Percentiles rank a stretch among this genome's conserved stretches.
phyloP scores from a whole-genome alignment of 1,284 basidiomycete genomes.

The Inonotus obliquus region DNA sequence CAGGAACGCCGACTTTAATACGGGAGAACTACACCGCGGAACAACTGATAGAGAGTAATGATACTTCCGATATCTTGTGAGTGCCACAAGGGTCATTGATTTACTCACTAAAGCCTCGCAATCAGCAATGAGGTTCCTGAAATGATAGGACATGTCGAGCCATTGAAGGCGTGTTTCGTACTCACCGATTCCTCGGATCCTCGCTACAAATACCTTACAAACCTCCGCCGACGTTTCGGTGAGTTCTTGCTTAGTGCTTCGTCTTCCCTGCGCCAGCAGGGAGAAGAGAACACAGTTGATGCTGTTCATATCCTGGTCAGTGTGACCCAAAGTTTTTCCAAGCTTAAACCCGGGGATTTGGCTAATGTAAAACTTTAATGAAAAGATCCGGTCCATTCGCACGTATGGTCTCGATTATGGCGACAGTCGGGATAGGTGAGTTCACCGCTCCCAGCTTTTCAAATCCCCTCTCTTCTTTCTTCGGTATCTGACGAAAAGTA shows the following conservation, averaged over 20 bases:
- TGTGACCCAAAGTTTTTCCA: constrained; percentile 15
- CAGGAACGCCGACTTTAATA: constrained; percentile 60
- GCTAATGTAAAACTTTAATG: neutral
- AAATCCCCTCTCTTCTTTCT: neutral
- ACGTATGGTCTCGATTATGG: constrained; percentile 69
- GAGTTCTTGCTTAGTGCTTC: constrained; percentile 72
- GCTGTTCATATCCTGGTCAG: constrained; percentile 67
- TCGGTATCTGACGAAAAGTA: constrained; percentile 24
- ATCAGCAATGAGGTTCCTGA: constrained; percentile 62
- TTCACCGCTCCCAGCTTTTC: neutral
- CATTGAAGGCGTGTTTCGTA: constrained; percentile 63
- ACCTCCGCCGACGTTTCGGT: constrained; percentile 64
- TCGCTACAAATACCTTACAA: constrained; percentile 58
- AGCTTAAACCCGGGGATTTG: neutral
- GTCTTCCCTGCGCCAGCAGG: constrained; percentile 58
- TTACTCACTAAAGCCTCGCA: neutral
- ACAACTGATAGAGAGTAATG: constrained; percentile 35
- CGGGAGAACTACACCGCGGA: constrained; percentile 46
- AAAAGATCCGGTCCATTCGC: constrained; percentile 56
- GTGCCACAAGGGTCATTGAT: constrained; percentile 21
- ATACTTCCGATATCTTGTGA: constrained; percentile 60
- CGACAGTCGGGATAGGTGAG: constrained; percentile 59
- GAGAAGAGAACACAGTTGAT: constrained; percentile 87
- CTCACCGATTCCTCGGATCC: constrained; percentile 66
- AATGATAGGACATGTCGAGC: constrained; percentile 59